Conservation (phyloP, 345 rosid genomes). For the Salix dunnii region DNA sequence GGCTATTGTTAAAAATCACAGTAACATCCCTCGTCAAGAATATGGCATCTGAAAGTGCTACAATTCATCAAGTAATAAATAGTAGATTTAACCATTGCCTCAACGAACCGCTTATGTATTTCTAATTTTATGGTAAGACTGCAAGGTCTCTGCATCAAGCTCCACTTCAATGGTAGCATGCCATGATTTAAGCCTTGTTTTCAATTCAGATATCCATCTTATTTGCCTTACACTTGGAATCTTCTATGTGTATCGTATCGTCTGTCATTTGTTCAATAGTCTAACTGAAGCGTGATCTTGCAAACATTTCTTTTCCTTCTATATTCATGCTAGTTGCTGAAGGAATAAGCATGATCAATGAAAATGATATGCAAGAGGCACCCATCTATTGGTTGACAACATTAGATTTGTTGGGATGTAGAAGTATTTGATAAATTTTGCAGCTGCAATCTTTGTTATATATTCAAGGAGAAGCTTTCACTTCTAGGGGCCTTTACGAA, state of each 20-base stretch:
- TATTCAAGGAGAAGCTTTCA: not conserved
- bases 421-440: not conserved
- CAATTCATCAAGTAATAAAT: no score
- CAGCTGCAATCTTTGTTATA: not conserved
- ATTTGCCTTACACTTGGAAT: not conserved
- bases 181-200: not conserved
- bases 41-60: no score
- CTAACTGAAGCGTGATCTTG: not conserved
- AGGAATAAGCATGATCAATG: not conserved
- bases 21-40: no score
- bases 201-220: not conserved
- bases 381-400: not conserved
- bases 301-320: not conserved
- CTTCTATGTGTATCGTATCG: not conserved
- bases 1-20: no score
- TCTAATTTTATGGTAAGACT: not conserved
- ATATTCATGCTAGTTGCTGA: not conserved
- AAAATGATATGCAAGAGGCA: not conserved
- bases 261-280: not conserved
- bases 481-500: not conserved
- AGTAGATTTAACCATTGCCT: not conserved
- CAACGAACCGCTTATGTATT: not conserved
- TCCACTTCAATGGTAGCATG: not conserved
- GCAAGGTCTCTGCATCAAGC: not conserved
- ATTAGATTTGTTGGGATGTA: not conserved